Conservation (phyloP, 2,329 filamentous ascomycete genomes). For the Sporothrix dimorphospora region DNA sequence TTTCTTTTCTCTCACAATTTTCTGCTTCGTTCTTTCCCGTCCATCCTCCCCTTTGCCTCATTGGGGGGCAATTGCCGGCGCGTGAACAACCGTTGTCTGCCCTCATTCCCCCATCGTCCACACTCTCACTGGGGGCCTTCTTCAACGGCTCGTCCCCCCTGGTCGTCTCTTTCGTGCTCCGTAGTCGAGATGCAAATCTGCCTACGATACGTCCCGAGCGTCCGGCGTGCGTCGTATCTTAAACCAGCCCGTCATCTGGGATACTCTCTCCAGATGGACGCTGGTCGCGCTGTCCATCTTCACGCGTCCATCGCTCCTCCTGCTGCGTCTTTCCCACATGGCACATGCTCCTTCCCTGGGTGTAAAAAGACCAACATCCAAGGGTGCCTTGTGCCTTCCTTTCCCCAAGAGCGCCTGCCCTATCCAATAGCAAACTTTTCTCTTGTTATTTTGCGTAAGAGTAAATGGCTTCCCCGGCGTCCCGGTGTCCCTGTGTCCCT, state of each 20-base stretch:
- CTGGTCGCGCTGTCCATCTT: slow-evolving; percentile 1
- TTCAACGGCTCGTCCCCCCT: slow-evolving; percentile 15
- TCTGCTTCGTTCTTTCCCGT: neutral
- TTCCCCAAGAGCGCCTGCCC: neutral
- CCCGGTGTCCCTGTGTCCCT: no score
- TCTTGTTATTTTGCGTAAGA: neutral
- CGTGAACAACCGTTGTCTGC: neutral
- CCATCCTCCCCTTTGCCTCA: neutral
- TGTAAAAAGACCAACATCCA: neutral
- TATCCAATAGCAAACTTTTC: neutral
- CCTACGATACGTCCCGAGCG: neutral
- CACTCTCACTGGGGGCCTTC: neutral
- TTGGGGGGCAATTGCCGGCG: slow-evolving; percentile 14
- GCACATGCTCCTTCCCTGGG: slow-evolving; percentile 13
- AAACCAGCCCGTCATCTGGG: neutral
- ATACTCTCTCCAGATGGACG: neutral
- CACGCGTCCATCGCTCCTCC: neutral
- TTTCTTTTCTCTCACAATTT: neutral
- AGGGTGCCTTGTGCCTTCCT: neutral
- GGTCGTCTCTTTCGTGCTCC: neutral
- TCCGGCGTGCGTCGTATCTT: no score
- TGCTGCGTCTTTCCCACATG: slow-evolving; percentile 19
- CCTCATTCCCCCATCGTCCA: neutral
- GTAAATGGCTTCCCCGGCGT: neutral
- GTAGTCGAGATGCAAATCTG: slow-evolving; percentile 19